phyloP scores from a whole-genome alignment of 1,284 basidiomycete species.

The Ganoderma sinense region DNA sequence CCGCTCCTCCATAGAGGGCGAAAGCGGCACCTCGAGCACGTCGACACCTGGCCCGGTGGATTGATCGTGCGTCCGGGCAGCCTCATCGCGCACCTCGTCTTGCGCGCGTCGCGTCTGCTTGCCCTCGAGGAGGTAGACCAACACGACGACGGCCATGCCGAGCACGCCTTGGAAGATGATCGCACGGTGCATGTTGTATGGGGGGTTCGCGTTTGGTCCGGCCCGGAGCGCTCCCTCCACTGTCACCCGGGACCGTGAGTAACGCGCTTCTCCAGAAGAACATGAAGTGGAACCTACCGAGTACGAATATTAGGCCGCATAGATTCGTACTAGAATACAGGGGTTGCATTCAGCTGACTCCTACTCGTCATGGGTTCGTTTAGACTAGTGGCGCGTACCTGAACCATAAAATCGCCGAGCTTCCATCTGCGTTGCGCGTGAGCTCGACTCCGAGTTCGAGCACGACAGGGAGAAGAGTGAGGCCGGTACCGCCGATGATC shows the following conservation, averaged over 20 bases:
- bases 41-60: background rate
- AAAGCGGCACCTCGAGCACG: constrained; percentile 5
- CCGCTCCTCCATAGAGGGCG: background rate
- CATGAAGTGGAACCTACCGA: constrained; percentile 63
- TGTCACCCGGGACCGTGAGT: constrained; percentile 34
- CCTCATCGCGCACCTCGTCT: constrained; percentile 52
- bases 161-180: constrained; percentile 69
- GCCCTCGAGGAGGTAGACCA: constrained; percentile 60
- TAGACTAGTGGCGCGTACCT: constrained; percentile 48
- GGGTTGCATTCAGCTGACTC: background rate
- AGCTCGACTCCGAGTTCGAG: constrained; percentile 81
- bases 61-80: background rate
- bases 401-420: constrained; percentile 78
- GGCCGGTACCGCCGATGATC: constrained; percentile 67
- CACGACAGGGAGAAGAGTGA: constrained; percentile 76
- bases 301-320: constrained; percentile 67
- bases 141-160: constrained; percentile 46
- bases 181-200: constrained; percentile 70
- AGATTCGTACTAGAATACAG: constrained; percentile 62
- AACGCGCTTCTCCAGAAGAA: no score
- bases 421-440: constrained; percentile 78
- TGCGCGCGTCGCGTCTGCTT: constrained; percentile 64
- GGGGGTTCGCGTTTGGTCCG: constrained; percentile 62
- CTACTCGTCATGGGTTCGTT: background rate
- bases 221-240: constrained; percentile 73